phyloP scores from a whole-genome alignment of 2,329 filamentous ascomycete species.

The Claviceps lovelessii region DNA sequence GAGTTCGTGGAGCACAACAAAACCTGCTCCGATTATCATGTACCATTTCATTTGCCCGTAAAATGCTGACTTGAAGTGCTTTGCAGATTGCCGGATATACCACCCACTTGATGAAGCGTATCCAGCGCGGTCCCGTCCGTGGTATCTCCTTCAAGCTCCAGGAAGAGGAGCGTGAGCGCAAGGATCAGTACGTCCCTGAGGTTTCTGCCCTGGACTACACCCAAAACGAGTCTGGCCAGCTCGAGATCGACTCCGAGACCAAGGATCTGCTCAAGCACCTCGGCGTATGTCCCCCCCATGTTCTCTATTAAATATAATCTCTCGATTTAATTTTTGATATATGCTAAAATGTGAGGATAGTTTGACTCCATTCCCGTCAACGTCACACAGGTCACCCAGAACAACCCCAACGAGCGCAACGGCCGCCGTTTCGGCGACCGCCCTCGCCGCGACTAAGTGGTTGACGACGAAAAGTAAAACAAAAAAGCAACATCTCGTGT shows the following conservation, averaged over 20 bases:
- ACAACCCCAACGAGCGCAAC: constrained; percentile 68
- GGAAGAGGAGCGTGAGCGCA: constrained; percentile 99
- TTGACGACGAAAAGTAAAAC: background rate
- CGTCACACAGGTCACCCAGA: constrained; percentile 78
- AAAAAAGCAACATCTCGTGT: background rate
- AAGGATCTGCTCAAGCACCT: constrained; percentile 98
- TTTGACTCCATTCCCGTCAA: constrained; percentile 98
- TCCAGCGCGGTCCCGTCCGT: constrained; percentile 96
- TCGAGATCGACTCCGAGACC: constrained; percentile 93
- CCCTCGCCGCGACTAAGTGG: constrained; percentile 20
- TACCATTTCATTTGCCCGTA: background rate
- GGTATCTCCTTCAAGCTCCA: constrained; percentile 99
- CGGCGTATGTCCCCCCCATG: constrained; percentile 56
- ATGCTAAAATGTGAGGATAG: constrained; percentile 32
- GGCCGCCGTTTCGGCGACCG: constrained; percentile 64
- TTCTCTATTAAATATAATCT: too few species aligned
- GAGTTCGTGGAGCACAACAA: too few species aligned
- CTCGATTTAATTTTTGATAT: too few species aligned
- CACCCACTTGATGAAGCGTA: constrained; percentile 99
- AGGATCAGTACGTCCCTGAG: constrained; percentile 99
- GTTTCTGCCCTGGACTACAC: constrained; percentile 96
- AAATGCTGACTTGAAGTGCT: background rate
- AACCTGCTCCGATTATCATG: background rate
- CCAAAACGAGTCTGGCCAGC: constrained; percentile 83
- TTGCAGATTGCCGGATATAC: constrained; percentile 89